Base-by-base conservation (phyloP, 2,329 filamentous ascomycete species). In the Orbilia javanica region DNA sequence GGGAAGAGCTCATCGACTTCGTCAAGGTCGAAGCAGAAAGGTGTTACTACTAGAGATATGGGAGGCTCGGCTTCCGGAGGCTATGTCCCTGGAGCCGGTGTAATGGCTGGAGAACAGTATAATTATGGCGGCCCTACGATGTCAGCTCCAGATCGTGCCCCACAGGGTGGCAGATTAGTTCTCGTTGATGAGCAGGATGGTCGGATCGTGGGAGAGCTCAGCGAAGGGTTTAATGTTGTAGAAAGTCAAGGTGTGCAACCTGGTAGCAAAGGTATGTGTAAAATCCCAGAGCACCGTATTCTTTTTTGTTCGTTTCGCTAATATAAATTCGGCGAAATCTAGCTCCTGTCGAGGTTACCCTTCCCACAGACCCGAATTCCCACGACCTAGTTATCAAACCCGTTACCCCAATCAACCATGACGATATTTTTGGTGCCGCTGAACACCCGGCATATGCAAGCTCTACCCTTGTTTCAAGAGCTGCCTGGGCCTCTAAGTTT, bases 181-280 rank as follows among this genome's bases (percentile, higher is more conserved):
- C 88, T 99, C 8, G 87, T 99, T 15, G 94, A 99, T 82, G 96
- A 99, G 84, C 95, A 98, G 83, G 92, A 99, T 84, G 96, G 96
- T 65, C 96, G 93, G 81, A 92, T 99, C 7, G 92, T 99, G 29
- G 96, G 96, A 53, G 95, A 99, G 85, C 86, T 99, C 79, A 90
- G 92, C 73, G 92, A 95, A 73, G 92, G 91, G 18, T 95, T 93
- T 82, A 87, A 94, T 80, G 88, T 97, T 18, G 87, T 95, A 15
- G 94, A 97, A 82, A 89, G 94, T 80, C 87, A 89, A 29, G 88
- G 87, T 63, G 87, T 99, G 79, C 90, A 91, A 83, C 90, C 91
- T 15, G 96, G 96, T n/a, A 95, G 92, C 4, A 98, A 99, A 88
- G 92, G 94, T 97, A 86, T 83, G 87, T 27, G n/a, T 15, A 3